A percentile compares a stretch with the other conserved stretches of the same genome.
Evolutionary conservation across 306 rosid genomes (phyloP).

Genomic region (Vigna angularis): DNA sequence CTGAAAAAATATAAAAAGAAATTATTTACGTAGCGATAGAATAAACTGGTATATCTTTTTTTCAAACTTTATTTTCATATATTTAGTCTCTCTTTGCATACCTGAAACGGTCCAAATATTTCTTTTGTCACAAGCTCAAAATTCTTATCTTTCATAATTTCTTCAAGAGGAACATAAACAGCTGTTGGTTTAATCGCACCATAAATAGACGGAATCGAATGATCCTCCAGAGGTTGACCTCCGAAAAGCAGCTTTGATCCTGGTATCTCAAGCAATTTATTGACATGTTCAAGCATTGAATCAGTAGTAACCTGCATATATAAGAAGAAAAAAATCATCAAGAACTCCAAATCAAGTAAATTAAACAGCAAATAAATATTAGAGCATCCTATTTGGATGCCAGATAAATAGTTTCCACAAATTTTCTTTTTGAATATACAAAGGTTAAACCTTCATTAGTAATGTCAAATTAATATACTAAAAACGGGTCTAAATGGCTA

Average conservation of each 20-base stretch:
- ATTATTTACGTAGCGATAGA: constrained; percentile 42
- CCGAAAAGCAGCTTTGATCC: constrained; percentile 94
- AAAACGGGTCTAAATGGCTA: neutral
- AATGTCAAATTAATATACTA: neutral
- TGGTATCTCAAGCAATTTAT: constrained; percentile 78
- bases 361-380: neutral
- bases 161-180: constrained; percentile 84
- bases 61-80: constrained; percentile 10
- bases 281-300: constrained; percentile 77
- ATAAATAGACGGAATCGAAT: constrained; percentile 79
- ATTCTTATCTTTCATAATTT: constrained; percentile 73
- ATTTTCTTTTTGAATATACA: constrained; percentile 1
- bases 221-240: constrained; percentile 75
- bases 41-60: constrained; percentile 21
- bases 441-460: neutral
- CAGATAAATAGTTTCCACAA: constrained; percentile 60
- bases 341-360: constrained; percentile 34
- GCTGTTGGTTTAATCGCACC: constrained; percentile 95
- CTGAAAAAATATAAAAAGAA: constrained; percentile 47
- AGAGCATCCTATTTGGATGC: neutral
- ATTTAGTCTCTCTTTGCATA: constrained; percentile 42
- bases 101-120: constrained; percentile 97
- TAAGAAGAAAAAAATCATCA: constrained; percentile 40
- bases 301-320: constrained; percentile 73
- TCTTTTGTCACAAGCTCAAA: constrained; percentile 89